Base-by-base conservation (phyloP, 1,284 basidiomycete genomes). In the Ceratobasidium sp. region DNA sequence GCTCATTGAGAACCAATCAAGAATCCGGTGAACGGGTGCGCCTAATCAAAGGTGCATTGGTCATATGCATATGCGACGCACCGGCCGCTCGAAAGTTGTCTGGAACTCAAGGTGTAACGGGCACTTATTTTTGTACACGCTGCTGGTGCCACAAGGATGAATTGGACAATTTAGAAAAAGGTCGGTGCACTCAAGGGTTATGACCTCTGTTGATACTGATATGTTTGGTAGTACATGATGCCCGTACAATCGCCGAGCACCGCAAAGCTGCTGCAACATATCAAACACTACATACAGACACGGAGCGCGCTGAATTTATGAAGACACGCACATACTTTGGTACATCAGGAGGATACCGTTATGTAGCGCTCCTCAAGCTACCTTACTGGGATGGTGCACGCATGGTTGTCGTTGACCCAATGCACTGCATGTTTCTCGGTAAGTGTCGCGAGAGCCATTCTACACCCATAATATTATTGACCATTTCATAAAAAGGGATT, bases 361-460 rank as follows among this genome's bases (percentile, higher is more conserved):
- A 53, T 23, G 28, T 26, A 15, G 49, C 49, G 17, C 49, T 67
- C n/a, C 65, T 67, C 28, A 31, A 54, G n/a, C 35, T 67, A 37
- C 69, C 69, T 11, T 73, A 73, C 54, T 73, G 69, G 69, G 56
- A 73, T 28, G 69, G 69, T 47, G 69, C 56, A 33, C 69, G 45
- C 33, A 73, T 73, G 69, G 42, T 73, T 35, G 56, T 73, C 26
- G 69, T 73, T 17, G 69, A 73, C 31, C 69, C 69, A 31, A 73
- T 73, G 69, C 69, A 73, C 23, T 73, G 69, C 28, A 20, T 73
- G 8, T 73, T 73, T 37, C 58, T 73, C 13, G 69, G 69, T 73
- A 69, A 39, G 56, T 51, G 39, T 56, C 45, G 23, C 37, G 47
- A n/a, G 31, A 13, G 13, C 47, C 23, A 35, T 11, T 67, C 26